Percentiles rank a stretch among this genome's conserved stretches.
These are phyloP conservation scores for Phytopythium aichiense DNA, from an alignment of 352 stramenopile genomes.

Conservation along the genomic window DNA sequence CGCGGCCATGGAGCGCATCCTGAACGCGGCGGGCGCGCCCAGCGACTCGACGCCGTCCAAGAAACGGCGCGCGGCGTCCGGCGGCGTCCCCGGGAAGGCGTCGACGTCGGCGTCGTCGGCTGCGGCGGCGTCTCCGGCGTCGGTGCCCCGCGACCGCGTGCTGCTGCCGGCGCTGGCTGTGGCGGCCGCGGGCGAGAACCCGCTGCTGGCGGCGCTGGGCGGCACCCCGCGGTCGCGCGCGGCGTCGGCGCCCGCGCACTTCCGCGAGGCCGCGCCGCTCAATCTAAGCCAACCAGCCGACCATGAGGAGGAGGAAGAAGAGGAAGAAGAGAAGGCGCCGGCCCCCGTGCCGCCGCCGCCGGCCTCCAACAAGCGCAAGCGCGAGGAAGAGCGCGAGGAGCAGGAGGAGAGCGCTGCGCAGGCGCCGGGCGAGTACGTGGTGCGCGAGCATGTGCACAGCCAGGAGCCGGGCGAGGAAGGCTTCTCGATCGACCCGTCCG, in stretches of 20 bases:
- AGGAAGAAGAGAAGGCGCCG: conserved; percentile 9
- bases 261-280: conserved; percentile 38
- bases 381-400: conserved; percentile 15
- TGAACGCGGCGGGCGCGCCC: conserved; percentile 6
- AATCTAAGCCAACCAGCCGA: conserved; percentile 21
- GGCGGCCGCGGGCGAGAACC: conserved; percentile 38
- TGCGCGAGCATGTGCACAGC: conserved; percentile 75
- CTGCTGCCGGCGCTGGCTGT: conserved; percentile 20
- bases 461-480: conserved; percentile 78
- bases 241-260: conserved; percentile 10
- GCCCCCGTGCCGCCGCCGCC: conserved; percentile 11
- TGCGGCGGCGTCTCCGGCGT: neutral
- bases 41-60: conserved; percentile 45
- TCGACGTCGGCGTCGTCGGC: neutral
- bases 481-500: conserved; percentile 82
- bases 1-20: conserved; percentile 6
- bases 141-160: conserved; percentile 8
- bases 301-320: neutral
- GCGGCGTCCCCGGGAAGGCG: conserved; percentile 3
- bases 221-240: conserved; percentile 42
- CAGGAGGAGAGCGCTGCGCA: neutral
- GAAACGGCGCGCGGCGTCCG: conserved; percentile 31
- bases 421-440: conserved; percentile 32
- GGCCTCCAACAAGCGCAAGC: conserved; percentile 23
- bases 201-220: conserved; percentile 53